Conservation (phyloP, 768 basidiomycete genomes). For the Paxillus ammoniavirescens region DNA sequence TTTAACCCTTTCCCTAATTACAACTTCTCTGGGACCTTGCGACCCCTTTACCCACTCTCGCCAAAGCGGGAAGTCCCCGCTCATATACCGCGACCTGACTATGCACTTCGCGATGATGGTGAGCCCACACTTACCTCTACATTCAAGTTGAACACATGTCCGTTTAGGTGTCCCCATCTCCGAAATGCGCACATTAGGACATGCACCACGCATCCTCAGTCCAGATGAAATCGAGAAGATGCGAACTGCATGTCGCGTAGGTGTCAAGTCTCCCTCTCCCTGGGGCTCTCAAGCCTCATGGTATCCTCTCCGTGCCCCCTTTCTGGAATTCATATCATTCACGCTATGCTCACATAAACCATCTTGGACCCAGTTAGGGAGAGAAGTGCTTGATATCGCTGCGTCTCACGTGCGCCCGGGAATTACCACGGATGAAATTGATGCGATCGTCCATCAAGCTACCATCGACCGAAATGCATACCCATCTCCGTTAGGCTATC, state of each 20-base stretch:
- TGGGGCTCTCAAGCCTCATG: not conserved
- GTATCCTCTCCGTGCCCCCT: not conserved
- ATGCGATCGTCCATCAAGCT: slow-evolving; percentile 90
- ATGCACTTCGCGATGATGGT: slow-evolving; percentile 64
- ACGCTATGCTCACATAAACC: not conserved
- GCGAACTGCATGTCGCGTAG: slow-evolving; percentile 80
- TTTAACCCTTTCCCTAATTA: slow-evolving; percentile 80
- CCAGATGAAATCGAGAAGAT: slow-evolving; percentile 85
- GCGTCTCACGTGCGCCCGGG: slow-evolving; percentile 88
- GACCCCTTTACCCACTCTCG: slow-evolving; percentile 88
- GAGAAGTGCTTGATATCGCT: slow-evolving; percentile 92
- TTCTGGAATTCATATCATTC: slow-evolving; percentile 1
- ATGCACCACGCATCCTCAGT: slow-evolving; percentile 63
- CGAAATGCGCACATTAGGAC: slow-evolving; percentile 56
- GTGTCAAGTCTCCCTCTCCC: slow-evolving; percentile 29
- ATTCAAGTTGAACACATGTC: not conserved
- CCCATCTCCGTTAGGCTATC: slow-evolving; percentile 92
- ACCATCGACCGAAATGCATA: slow-evolving; percentile 89
- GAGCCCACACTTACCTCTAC: slow-evolving; percentile 22
- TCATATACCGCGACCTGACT: slow-evolving; percentile 87
- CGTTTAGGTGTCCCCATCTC: slow-evolving; percentile 54
- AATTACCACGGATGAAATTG: slow-evolving; percentile 93
- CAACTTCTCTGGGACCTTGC: slow-evolving; percentile 73
- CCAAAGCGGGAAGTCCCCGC: slow-evolving; percentile 72
- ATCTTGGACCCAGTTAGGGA: slow-evolving; percentile 55